phyloP scores from a whole-genome alignment of 2,329 filamentous ascomycete genomes.

The Aspergillus texensis region DNA sequence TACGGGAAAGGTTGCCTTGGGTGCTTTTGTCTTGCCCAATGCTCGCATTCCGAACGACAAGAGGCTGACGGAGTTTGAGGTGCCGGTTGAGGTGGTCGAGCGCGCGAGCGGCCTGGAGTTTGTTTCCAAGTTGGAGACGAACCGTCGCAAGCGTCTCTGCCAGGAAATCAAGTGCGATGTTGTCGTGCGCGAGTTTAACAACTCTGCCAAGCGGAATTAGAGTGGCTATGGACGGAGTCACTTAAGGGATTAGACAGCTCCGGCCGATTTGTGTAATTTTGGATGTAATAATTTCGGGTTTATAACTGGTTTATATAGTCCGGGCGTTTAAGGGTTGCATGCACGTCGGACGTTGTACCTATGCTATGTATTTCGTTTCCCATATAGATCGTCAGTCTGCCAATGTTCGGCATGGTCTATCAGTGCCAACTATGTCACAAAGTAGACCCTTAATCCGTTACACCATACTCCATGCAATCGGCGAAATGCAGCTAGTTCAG shows the following conservation, averaged over 20 bases:
- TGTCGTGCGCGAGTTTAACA: constrained; percentile 76
- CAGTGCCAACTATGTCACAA: not conserved
- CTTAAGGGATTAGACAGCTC: not conserved
- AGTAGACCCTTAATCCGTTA: not conserved
- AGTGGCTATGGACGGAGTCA: not conserved
- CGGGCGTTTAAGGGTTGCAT: constrained; percentile 24
- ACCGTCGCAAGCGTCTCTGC: constrained; percentile 78
- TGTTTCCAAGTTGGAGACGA: constrained; percentile 72
- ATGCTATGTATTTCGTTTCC: not conserved
- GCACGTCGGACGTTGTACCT: constrained; percentile 11
- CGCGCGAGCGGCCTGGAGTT: constrained; percentile 91
- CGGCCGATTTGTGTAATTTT: not conserved
- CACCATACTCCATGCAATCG: not conserved
- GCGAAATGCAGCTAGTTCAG: constrained; percentile 45
- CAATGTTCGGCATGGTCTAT: not conserved
- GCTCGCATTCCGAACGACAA: constrained; percentile 84
- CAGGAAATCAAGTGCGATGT: constrained; percentile 83
- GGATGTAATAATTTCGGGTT: constrained; percentile 23
- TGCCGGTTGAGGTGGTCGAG: constrained; percentile 90
- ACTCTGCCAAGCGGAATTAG: constrained; percentile 52
- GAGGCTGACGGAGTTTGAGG: constrained; percentile 88
- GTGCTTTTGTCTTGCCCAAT: constrained; percentile 94
- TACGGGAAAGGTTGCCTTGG: constrained; percentile 77
- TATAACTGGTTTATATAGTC: constrained; percentile 28
- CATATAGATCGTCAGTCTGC: constrained; percentile 1